Base-by-base conservation (phyloP, 177 flowering plant species). In the Vitis hybrid region DNA sequence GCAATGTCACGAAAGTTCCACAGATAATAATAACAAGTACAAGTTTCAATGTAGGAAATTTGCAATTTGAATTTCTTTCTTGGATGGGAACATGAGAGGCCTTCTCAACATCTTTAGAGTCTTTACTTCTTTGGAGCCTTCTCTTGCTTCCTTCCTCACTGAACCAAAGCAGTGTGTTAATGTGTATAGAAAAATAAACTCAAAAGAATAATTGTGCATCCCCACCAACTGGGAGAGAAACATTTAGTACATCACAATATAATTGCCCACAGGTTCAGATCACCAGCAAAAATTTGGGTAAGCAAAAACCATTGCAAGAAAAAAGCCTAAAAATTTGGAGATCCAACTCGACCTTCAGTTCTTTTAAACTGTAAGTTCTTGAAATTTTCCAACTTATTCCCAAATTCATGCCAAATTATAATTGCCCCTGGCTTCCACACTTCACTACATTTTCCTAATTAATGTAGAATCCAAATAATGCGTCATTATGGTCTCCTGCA, bases 141-240 rank as follows among this genome's bases (percentile, higher is more conserved):
- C 86, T 86, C 68, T 80, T 89, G 76, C 55, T 85, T 18, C 83
- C 48, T 10, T 88, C 90, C 53, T 88, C 95, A 72, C 91, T 89
- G 87, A 59, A 72, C 29, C 65, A 78, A 55, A 33, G 62, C 15
- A 15, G 10, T 15, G 9, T 56, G 72, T 22, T 45, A 18, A 49
- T 20, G 51, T 18, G 3, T 10, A 55, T 18, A n/a, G 45, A 55
- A 8, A 60, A 79, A 15, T 4, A 51, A 20, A 61, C 8, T 16
- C 15, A 60, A 5, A 55, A 29, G 5, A 51, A 9, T 6, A 11
- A 49, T 10, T 9, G 49, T 5, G 31, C 7, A 16, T 22, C 39
- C 4, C 14, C 51, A 18, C 11, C 29, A 49, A 20, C 20, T 64
- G 16, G 55, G 10, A 19, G 63, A 51, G 15, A 39, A 39, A 39